A percentile compares a stretch with the other conserved stretches of the same genome.
Evolutionary conservation across 2,329 filamentous ascomycete species (phyloP).

Genomic region (Colletotrichum costaricense): DNA sequence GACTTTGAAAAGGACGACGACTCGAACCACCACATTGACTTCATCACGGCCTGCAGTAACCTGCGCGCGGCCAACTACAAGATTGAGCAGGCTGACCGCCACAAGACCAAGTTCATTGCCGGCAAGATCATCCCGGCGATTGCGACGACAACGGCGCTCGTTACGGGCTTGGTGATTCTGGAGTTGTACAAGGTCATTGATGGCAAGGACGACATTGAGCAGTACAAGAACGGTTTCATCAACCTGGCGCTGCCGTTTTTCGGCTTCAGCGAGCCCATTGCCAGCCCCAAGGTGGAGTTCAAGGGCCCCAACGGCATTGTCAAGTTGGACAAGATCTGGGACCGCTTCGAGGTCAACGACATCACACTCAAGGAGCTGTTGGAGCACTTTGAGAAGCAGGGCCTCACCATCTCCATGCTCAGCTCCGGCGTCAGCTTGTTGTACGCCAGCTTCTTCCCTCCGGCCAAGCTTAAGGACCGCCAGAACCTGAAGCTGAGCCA

Average conservation of each 20-base stretch:
- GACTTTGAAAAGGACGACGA: conserved; percentile 99
- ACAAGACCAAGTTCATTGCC: conserved; percentile 99
- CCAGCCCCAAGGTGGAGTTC: conserved; percentile 93
- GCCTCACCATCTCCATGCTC: conserved; percentile 89
- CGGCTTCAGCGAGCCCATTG: conserved; percentile 96
- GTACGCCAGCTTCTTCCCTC: conserved; percentile 92
- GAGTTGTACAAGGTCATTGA: conserved; percentile 98
- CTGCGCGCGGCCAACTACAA: conserved; percentile 98
- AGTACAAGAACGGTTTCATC: conserved; percentile 99
- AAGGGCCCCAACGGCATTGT: conserved; percentile 82
- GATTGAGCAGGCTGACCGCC: conserved; percentile 89
- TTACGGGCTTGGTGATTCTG: conserved; percentile 91
- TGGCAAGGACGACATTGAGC: conserved; percentile 94
- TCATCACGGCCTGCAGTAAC: conserved; percentile 97
- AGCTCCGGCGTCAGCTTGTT: conserved; percentile 96
- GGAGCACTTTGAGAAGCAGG: conserved; percentile 82
- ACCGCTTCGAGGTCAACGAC: conserved; percentile 91
- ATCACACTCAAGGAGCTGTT: conserved; percentile 88
- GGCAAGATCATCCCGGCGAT: conserved; percentile 99
- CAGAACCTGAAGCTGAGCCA: conserved; percentile 86
- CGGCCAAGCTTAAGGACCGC: conserved; percentile 82
- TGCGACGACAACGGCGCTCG: conserved; percentile 94
- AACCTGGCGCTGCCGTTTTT: conserved; percentile 98
- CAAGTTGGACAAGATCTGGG: conserved; percentile 95
- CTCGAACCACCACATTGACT: conserved; percentile 97